phyloP scores from a whole-genome alignment of 768 basidiomycete species.

The Auricularia sp. region DNA sequence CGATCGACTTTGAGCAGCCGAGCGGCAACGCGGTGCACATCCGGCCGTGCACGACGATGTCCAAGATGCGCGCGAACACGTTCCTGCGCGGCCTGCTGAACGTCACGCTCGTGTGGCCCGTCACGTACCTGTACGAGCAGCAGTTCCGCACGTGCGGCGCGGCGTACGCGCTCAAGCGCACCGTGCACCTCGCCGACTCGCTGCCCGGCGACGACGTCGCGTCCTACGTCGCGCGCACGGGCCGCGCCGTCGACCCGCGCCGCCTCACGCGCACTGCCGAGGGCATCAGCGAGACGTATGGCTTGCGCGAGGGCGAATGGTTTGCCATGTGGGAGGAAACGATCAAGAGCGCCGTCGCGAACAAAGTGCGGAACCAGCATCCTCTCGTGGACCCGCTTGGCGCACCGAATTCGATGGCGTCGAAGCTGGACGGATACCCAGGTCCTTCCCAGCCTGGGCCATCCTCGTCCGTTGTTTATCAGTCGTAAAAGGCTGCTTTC shows the following conservation, averaged over 20 bases:
- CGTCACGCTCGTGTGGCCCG: constrained; percentile 63
- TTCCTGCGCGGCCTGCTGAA: constrained; percentile 65
- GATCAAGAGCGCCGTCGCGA: constrained; percentile 48
- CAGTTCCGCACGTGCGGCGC: constrained; percentile 61
- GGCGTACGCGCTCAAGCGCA: constrained; percentile 54
- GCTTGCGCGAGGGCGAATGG: constrained; percentile 69
- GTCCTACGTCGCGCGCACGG: constrained; percentile 1
- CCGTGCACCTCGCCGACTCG: constrained; percentile 10
- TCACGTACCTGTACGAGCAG: constrained; percentile 51
- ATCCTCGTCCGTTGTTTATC: not conserved
- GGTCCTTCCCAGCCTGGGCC: not conserved
- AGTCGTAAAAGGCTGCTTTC: no score
- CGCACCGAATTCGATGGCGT: not conserved
- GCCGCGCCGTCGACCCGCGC: constrained; percentile 7
- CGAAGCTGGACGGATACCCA: not conserved
- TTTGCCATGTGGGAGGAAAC: constrained; percentile 65
- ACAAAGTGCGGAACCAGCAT: not conserved
- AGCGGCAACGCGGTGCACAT: constrained; percentile 45
- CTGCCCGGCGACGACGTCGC: constrained; percentile 8
- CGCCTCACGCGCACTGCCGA: constrained; percentile 25
- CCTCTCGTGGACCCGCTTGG: not conserved
- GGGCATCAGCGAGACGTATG: constrained; percentile 32
- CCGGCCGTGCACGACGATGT: constrained; percentile 55
- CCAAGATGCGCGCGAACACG: constrained; percentile 55
- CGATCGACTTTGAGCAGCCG: constrained; percentile 39